Evolutionary conservation across 805 yeast genomes (phyloP), one percentile per base, ranked within the genome.

Genomic region (Ogataea trehalophila): DNA sequence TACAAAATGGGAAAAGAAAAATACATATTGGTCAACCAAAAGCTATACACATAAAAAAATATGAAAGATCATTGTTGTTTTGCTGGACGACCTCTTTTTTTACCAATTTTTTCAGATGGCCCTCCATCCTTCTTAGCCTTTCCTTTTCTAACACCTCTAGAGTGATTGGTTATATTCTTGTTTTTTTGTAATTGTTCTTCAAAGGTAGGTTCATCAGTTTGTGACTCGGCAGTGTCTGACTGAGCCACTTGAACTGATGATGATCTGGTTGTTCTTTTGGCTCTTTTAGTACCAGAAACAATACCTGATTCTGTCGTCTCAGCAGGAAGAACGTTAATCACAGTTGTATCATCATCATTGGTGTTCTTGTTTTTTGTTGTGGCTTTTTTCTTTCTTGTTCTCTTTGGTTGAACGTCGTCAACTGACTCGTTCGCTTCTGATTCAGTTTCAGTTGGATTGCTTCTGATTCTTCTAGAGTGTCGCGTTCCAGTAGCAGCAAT

Each of bases 231-330:
- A 6, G 39, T 17, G 20, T 40, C 16, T 20, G n/a, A 43, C 20
- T 20, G 20, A 33, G 18, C 37, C n/a, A 41, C 18, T 11, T n/a
- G 18, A 16, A 23, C 41, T 26, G 31, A 3, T 14, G 41, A 15
- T 17, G 44, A 43, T 16, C 46, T 37, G 7, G 45, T 33, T 18
- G 44, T 41, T 48, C 45, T 48, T 13, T 40, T 6, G n/a, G 34
- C 6, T 17, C 45, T 37, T n/a, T 20, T 20, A 20, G 31, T 26
- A 26, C 31, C 31, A 26, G 31, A 26, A 26, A 9, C 31, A 26
- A 9, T 11, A 26, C 13, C 11, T 9, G 31, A 26, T 20, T 20
- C 20, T 20, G 20, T 4, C 13, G 31, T 26, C 9, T 9, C 13
- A 26, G 9, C 31, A 26, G 3, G 13, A 26, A 13, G 31, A 26